These are phyloP conservation scores for Chytriomyces confervae DNA, from an alignment of 192 early-diverging fungal species.

Conservation along the genomic window DNA sequence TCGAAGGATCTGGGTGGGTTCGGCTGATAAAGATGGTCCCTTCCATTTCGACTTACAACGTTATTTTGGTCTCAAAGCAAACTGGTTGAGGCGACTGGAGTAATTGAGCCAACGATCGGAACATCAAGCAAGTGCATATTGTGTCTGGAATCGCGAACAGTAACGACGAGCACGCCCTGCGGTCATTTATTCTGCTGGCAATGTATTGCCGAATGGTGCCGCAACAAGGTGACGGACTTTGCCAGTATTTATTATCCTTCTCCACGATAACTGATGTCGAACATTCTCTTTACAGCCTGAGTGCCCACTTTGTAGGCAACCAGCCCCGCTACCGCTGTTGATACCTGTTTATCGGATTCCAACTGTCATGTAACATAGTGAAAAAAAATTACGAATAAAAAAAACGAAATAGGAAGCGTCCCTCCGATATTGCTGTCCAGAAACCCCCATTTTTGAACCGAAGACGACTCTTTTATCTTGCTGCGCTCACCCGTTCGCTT, in stretches of 20 bases:
- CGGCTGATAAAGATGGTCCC: too few species aligned
- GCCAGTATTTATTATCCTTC: too few species aligned
- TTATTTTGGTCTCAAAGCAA: too few species aligned
- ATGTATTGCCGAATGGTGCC: constrained; percentile 92
- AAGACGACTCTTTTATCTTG: too few species aligned
- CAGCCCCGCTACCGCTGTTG: constrained; percentile 37
- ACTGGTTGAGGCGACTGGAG: constrained; percentile 28
- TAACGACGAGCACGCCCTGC: constrained; percentile 86
- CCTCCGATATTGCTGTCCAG: neutral
- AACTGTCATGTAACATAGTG: too few species aligned
- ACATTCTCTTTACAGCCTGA: constrained; percentile 66
- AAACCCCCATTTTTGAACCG: too few species aligned
- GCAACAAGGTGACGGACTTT: constrained; percentile 69
- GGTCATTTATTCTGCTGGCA: constrained; percentile 97
- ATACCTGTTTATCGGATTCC: constrained; percentile 4
- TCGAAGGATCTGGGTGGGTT: constrained; percentile 7
- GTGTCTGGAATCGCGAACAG: constrained; percentile 77
- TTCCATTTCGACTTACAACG: too few species aligned
- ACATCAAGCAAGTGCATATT: constrained; percentile 78
- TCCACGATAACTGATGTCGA: neutral
- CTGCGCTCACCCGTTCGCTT: too few species aligned
- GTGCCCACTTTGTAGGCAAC: constrained; percentile 92
- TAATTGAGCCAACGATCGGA: constrained; percentile 17
- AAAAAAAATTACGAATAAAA: neutral
- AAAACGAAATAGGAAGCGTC: neutral